Evolutionary conservation across 2,329 filamentous ascomycete genomes (phyloP).

Genomic region (Esteya vermicola): DNA sequence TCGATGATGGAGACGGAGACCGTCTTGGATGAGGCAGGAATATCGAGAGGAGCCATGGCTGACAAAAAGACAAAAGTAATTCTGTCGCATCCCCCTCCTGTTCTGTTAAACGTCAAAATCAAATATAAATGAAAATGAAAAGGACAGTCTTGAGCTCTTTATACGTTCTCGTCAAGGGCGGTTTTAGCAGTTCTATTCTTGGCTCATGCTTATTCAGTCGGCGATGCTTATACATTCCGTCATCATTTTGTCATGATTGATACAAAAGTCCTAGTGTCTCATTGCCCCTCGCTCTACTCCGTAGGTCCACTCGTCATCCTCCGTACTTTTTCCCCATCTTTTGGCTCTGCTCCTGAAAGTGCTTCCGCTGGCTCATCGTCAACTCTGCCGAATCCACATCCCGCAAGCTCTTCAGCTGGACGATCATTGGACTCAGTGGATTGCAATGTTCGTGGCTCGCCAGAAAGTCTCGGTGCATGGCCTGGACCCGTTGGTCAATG

Average conservation of each 20-base stretch:
- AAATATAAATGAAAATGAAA: no score
- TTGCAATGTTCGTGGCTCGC: conserved; percentile 4
- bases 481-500: conserved; percentile 1
- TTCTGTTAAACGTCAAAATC: no score
- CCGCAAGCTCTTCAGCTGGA: background rate
- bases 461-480: background rate
- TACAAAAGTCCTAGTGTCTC: no score
- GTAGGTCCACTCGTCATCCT: background rate
- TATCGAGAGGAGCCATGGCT: background rate
- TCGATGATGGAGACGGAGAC: conserved; percentile 6
- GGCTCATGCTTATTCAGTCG: no score
- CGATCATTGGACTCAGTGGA: conserved; percentile 3
- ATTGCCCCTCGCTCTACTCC: background rate
- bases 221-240: no score
- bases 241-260: no score
- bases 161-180: no score
- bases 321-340: conserved; percentile 3
- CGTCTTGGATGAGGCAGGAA: conserved; percentile 3
- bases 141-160: no score
- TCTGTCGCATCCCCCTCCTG: background rate
- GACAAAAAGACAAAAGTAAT: background rate
- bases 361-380: background rate
- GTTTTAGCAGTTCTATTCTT: no score
- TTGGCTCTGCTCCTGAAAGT: conserved; percentile 1
- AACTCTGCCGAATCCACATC: background rate